These are phyloP conservation scores for Fraxinus ornus DNA, from an alignment of 305 asterid genomes.

Conservation along the genomic window DNA sequence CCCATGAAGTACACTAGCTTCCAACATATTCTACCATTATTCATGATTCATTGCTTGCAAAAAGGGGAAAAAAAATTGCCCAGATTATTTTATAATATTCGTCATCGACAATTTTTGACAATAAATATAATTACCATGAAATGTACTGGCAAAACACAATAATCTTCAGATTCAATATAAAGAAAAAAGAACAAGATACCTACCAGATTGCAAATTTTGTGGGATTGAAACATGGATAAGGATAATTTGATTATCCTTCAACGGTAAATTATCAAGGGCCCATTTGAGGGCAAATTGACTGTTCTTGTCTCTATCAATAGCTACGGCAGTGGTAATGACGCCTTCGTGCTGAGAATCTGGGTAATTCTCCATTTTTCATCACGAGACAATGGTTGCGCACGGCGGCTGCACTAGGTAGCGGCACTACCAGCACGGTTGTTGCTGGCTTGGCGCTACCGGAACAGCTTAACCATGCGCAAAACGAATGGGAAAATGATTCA, in stretches of 20 bases:
- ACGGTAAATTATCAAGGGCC: slow-evolving; percentile 59
- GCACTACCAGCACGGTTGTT: not conserved
- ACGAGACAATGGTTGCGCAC: slow-evolving; percentile 9
- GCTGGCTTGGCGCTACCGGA: slow-evolving; percentile 7
- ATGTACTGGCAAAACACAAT: not conserved
- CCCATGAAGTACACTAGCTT: not conserved
- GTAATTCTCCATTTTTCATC: slow-evolving; percentile 11
- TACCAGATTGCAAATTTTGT: slow-evolving; percentile 14
- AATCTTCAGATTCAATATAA: not conserved
- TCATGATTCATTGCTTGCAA: not conserved
- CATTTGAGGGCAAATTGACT: slow-evolving; percentile 81
- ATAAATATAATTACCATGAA: not conserved
- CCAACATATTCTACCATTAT: not conserved
- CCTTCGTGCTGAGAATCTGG: slow-evolving; percentile 25
- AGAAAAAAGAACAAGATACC: not conserved
- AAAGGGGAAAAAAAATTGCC: not conserved
- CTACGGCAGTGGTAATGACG: slow-evolving; percentile 48
- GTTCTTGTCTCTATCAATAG: slow-evolving; percentile 76
- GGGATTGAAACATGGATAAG: slow-evolving; percentile 64
- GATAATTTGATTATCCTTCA: slow-evolving; percentile 42
- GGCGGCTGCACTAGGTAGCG: not conserved
- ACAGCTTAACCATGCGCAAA: not conserved
- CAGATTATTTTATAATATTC: not conserved
- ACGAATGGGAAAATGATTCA: not conserved
- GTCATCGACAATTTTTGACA: not conserved